A percentile compares a stretch with the other conserved stretches of the same genome.
These are phyloP conservation scores for Colletotrichum paranaense DNA, from an alignment of 2,329 filamentous ascomycete genomes.

Conservation along the genomic window DNA sequence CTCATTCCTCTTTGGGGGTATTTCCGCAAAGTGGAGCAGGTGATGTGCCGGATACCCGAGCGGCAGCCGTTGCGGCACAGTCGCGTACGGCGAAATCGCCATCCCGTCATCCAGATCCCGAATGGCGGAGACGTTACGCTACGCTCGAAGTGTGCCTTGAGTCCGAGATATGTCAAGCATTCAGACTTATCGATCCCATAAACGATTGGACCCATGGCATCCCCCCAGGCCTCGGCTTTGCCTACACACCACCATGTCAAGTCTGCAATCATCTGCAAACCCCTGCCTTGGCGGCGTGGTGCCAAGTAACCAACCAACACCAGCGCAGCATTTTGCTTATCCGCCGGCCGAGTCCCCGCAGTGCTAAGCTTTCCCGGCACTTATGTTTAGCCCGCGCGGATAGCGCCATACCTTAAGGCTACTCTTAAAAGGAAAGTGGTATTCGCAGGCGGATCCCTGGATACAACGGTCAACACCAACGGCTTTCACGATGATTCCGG, in stretches of 20 bases:
- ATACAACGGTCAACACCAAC: background rate
- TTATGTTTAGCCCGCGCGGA: constrained; percentile 6
- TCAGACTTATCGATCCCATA: background rate
- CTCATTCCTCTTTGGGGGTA: background rate
- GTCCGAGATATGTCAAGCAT: background rate
- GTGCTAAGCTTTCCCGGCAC: constrained; percentile 1
- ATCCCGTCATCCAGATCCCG: background rate
- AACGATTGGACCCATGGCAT: too few relatives aligned
- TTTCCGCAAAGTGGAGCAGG: background rate
- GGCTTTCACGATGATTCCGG: constrained; percentile 19
- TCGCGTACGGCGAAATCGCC: background rate
- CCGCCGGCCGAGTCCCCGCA: background rate
- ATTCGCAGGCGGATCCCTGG: constrained; percentile 2
- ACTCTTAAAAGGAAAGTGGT: constrained; percentile 29
- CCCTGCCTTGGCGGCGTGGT: constrained; percentile 4
- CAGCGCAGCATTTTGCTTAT: background rate
- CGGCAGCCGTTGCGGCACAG: background rate
- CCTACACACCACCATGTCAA: background rate
- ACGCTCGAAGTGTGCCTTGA: background rate
- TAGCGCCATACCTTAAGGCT: constrained; percentile 2
- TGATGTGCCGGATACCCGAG: constrained; percentile 2
- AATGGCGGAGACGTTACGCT: background rate
- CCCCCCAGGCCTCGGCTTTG: background rate
- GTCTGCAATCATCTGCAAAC: constrained; percentile 2
- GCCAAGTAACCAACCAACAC: constrained; percentile 2